Evolutionary conservation across 257 asterid genomes (phyloP), one percentile per base, ranked within the genome.

Genomic region (Scutellaria minor): DNA sequence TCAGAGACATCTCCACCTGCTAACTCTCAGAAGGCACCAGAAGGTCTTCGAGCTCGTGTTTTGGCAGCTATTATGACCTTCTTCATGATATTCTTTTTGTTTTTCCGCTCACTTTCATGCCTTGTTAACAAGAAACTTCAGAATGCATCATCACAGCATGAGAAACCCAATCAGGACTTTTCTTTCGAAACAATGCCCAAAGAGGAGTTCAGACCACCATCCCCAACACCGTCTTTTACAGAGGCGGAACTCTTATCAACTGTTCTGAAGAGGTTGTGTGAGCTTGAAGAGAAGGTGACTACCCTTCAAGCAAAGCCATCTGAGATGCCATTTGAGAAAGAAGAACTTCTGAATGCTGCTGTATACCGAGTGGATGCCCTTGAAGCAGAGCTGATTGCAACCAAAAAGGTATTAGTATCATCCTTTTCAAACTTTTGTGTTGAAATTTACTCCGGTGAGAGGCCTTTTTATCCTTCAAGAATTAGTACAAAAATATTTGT

Each of bases 311-410:
- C 79, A 73, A 95, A 88, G 84, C 99, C 99, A 57, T 88, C 88
- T 57, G 88, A 82, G 89, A 95, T 95, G 99, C 99, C 98, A 7
- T 85, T 77, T 46, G 98, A 92, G 83, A 95, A 95, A 78, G 99
- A 76, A 77, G 99, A 95, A 78, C 85, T 95, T 74, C 83, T 92
- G 65, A 86, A 90, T 84, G 98, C 97, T 83, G 99, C 99, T 65
- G 97, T 95, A 71, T 95, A 92, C 77, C 83, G 97, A 61, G 99
- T 95, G 48, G 99, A 95, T 84, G 99, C 94, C 81, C 86, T 95
- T 9, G 99, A 95, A 80, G 99, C 99, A 0, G 99, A 95, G 85
- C 53, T 92, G 73, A 95, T 95, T 73, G 93, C 99, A 14, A 95
- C 99, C 60, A 95, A 92, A 81, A 92, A 92, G 99, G 99, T 95